phyloP scores from a whole-genome alignment of 257 asterid species.

The Henckelia pumila region DNA sequence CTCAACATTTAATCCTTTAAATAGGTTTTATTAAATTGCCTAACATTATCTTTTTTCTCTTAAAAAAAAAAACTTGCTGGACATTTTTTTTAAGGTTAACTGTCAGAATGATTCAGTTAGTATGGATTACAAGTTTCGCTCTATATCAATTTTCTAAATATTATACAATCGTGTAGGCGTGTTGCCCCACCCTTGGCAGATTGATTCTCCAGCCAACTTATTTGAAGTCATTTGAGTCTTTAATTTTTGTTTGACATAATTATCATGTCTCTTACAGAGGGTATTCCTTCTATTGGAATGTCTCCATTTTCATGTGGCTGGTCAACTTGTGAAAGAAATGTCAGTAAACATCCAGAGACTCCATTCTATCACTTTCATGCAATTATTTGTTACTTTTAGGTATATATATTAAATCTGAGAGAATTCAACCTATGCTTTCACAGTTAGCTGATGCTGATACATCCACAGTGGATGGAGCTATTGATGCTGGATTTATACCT shows the following conservation, averaged over 20 bases:
- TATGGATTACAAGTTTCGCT: not conserved
- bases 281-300: slow-evolving; percentile 92
- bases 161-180: not conserved
- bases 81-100: not conserved
- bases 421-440: slow-evolving; percentile 20
- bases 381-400: not conserved
- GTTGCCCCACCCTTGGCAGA: too few relatives aligned
- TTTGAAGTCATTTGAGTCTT: slow-evolving; percentile 11
- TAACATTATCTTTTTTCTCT: too few relatives aligned
- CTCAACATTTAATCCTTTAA: not conserved
- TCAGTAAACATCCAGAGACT: slow-evolving; percentile 43
- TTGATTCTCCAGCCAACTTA: not conserved
- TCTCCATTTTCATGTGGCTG: slow-evolving; percentile 98
- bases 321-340: slow-evolving; percentile 83
- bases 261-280: slow-evolving; percentile 57
- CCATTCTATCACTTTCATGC: slow-evolving; percentile 19
- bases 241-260: slow-evolving; percentile 28
- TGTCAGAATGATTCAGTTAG: not conserved
- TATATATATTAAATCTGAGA: slow-evolving; percentile 12
- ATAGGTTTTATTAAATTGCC: not conserved
- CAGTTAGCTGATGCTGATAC: slow-evolving; percentile 72
- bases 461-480: slow-evolving; percentile 53
- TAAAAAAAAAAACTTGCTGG: too few relatives aligned
- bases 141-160: too few relatives aligned
- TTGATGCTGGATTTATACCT: slow-evolving; percentile 80